A percentile compares a stretch with the other conserved stretches of the same genome.
phyloP scores from a whole-genome alignment of 306 rosid genomes.

The Dalbergia cochinchinensis region DNA sequence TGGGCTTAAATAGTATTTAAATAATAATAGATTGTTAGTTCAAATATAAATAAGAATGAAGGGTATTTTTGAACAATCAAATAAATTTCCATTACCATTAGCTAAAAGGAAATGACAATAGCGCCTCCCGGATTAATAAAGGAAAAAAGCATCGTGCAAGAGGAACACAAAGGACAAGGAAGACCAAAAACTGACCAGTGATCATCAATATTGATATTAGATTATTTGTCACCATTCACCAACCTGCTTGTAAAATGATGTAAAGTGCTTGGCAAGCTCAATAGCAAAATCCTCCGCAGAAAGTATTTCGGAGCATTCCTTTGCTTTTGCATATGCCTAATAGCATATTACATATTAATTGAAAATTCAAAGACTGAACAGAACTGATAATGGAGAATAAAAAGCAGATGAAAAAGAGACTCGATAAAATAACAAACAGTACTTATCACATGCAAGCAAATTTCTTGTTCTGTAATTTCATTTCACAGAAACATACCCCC shows the following conservation, averaged over 20 bases:
- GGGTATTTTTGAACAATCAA: too few species aligned
- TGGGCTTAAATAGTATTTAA: too few species aligned
- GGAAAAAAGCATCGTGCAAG: not conserved
- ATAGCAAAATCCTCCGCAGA: slow-evolving; percentile 90
- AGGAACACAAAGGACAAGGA: not conserved
- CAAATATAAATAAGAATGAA: too few species aligned
- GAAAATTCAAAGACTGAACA: slow-evolving; percentile 37
- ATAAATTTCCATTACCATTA: too few species aligned
- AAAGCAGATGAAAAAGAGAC: slow-evolving; percentile 1
- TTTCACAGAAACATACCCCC: slow-evolving; percentile 1
- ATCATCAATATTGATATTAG: slow-evolving; percentile 16
- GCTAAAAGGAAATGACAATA: too few species aligned
- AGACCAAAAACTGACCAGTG: not conserved
- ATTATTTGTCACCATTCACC: slow-evolving; percentile 33
- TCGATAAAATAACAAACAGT: not conserved
- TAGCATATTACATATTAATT: slow-evolving; percentile 30
- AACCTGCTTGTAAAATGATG: slow-evolving; percentile 80
- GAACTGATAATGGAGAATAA: slow-evolving; percentile 16
- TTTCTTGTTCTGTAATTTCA: slow-evolving; percentile 34
- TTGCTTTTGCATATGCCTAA: slow-evolving; percentile 92
- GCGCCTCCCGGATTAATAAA: too few species aligned
- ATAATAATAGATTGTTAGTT: too few species aligned
- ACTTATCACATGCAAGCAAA: not conserved
- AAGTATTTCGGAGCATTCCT: slow-evolving; percentile 75
- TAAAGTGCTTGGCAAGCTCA: slow-evolving; percentile 84